These are phyloP conservation scores for Rutstroemia sp. DNA, from an alignment of 2,329 filamentous ascomycete genomes.

Conservation along the genomic window DNA sequence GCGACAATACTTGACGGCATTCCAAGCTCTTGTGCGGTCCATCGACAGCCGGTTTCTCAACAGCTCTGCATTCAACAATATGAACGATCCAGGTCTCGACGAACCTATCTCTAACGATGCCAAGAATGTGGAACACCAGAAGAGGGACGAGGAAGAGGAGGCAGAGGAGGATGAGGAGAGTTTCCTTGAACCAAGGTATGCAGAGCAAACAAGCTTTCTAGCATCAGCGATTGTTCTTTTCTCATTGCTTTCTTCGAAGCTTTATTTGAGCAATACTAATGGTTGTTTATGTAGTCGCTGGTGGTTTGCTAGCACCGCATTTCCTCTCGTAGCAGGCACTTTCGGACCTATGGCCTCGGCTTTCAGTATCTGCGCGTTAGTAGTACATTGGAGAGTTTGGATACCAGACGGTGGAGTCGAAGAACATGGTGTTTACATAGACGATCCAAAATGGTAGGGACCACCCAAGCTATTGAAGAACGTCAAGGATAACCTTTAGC, in stretches of 20 bases:
- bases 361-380: slow-evolving; percentile 80
- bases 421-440: slow-evolving; percentile 45
- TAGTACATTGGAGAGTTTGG: slow-evolving; percentile 66
- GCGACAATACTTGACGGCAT: no score
- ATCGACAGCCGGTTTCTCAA: not conserved
- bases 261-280: not conserved
- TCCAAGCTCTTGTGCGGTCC: no score
- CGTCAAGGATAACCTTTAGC: not conserved
- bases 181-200: slow-evolving; percentile 23
- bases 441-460: slow-evolving; percentile 63
- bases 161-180: slow-evolving; percentile 24
- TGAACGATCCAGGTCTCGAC: slow-evolving; percentile 28
- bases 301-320: slow-evolving; percentile 58
- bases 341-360: slow-evolving; percentile 82
- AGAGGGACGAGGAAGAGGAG: slow-evolving; percentile 18
- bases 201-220: not conserved
- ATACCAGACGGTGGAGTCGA: slow-evolving; percentile 43
- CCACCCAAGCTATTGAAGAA: not conserved
- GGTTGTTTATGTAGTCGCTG: slow-evolving; percentile 31
- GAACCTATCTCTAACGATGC: slow-evolving; percentile 24
- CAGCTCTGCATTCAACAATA: slow-evolving; percentile 3
- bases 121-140: slow-evolving; percentile 24
- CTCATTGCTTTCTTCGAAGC: not conserved
- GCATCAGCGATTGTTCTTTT: no score
- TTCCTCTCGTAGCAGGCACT: slow-evolving; percentile 76